Evolutionary conservation across 805 yeast species (phyloP).

Genomic region (Lachancea mirantina): DNA sequence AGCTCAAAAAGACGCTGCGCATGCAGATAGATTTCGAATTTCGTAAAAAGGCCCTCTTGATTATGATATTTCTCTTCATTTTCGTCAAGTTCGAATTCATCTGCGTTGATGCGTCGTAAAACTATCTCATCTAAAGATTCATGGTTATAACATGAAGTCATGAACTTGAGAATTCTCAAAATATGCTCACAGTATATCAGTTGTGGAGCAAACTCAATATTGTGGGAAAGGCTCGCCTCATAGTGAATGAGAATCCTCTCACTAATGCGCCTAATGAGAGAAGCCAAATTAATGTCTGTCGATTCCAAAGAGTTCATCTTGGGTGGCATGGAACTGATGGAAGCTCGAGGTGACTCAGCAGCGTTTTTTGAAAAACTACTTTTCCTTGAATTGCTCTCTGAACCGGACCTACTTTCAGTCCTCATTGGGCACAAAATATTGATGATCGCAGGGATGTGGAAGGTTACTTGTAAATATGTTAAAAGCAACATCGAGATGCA

Average conservation of each 20-base stretch:
- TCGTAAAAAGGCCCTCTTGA: slow-evolving; percentile 21
- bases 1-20: slow-evolving; percentile 42
- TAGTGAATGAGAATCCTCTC: slow-evolving; percentile 38
- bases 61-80: too few relatives aligned
- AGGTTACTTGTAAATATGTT: slow-evolving; percentile 39
- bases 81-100: slow-evolving; percentile 27
- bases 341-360: slow-evolving; percentile 42
- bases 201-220: slow-evolving; percentile 77
- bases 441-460: slow-evolving; percentile 28
- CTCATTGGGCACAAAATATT: slow-evolving; percentile 31
- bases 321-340: slow-evolving; percentile 28
- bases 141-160: slow-evolving; percentile 45
- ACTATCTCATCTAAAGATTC: slow-evolving; percentile 40
- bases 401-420: slow-evolving; percentile 9
- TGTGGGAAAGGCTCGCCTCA: slow-evolving; percentile 45
- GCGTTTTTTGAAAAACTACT: slow-evolving; percentile 29
- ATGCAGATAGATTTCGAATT: slow-evolving; percentile 41
- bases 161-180: slow-evolving; percentile 54
- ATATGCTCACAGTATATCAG: slow-evolving; percentile 68
- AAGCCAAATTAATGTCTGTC: slow-evolving; percentile 27
- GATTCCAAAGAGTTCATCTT: slow-evolving; percentile 13
- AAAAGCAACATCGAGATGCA: slow-evolving; percentile 59
- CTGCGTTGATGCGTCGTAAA: slow-evolving; percentile 40
- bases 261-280: slow-evolving; percentile 34
- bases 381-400: slow-evolving; percentile 13